Base-by-base conservation (phyloP, 495 filamentous ascomycete genomes). In the Penicillium atrosanguineum region DNA sequence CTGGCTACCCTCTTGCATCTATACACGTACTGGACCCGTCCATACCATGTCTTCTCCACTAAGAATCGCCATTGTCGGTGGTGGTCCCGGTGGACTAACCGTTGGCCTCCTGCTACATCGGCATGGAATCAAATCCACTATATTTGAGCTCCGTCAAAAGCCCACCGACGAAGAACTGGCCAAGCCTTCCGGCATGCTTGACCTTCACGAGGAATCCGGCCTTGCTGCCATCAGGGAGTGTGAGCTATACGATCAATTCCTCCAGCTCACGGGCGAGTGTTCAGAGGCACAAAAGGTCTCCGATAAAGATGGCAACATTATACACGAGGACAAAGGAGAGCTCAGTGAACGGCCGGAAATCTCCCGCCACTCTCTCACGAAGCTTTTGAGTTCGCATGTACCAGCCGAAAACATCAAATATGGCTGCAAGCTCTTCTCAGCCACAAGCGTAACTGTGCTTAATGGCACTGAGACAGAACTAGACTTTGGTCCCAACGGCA, bases 41-140 rank as follows among this genome's bases (percentile, higher is more conserved):
- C 31, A 34, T 34, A 34, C 38, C 12, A 52, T 52, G 50, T 31
- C 50, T 7, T 39, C 46, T 14, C 34, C 44, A 38, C 65, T 69
- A 44, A 64, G 37, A 46, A 79, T 85, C 40, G 82, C 81, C 34
- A 83, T 85, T 55, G 67, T 83, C 31, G 82, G 83, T 55, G 82
- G 67, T 38, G 84, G 83, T 5, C 83, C 82, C 19, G 75, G 71
- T 4, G 83, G 84, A 21, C 70, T 83, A 18, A 80, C 77, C 4
- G 73, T 86, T 11, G 81, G 78, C n/a, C 70, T 73, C 40, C 68
- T 87, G 36, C 75, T 87, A 11, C 69, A 79, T 46, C 55, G 59
- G 23, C 61, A 72, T 41, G 59, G 61, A 20, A 79, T 83, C 49
- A 54, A 63, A n/a, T 71, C 65, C 46, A 71, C 71, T 2, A 68